Conservation (phyloP, 2,329 filamentous ascomycete species). For the Xylaria sp. region DNA sequence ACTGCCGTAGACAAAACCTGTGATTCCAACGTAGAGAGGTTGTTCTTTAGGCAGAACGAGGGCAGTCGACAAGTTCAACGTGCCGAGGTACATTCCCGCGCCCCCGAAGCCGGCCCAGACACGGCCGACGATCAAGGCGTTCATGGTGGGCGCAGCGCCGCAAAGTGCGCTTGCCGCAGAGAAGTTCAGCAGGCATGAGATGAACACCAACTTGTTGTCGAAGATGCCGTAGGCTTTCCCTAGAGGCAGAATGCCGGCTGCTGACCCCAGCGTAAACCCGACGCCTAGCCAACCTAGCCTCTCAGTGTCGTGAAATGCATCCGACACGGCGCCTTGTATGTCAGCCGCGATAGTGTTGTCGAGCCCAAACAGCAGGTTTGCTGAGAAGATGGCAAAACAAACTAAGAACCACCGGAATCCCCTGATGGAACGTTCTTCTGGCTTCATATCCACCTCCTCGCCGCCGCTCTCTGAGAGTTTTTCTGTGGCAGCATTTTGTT, state of each 20-base stretch:
- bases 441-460: too few species aligned
- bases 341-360: conserved; percentile 60
- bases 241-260: conserved; percentile 50
- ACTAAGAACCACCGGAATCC: conserved; percentile 54
- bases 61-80: background rate
- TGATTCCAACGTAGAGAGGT: conserved; percentile 45
- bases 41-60: conserved; percentile 30
- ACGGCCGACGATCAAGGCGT: conserved; percentile 44
- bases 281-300: conserved; percentile 55
- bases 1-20: conserved; percentile 50
- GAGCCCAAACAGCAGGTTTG: conserved; percentile 51
- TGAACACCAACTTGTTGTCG: conserved; percentile 55
- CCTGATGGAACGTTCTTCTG: too few species aligned
- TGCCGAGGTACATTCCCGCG: conserved; percentile 44
- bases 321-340: conserved; percentile 54
- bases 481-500: too few species aligned
- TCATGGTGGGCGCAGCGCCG: conserved; percentile 41
- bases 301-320: conserved; percentile 49
- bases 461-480: too few species aligned
- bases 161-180: conserved; percentile 52
- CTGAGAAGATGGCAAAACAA: conserved; percentile 17
- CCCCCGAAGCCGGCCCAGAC: conserved; percentile 25
- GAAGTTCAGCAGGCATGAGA: conserved; percentile 38
- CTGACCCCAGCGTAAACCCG: conserved; percentile 55
- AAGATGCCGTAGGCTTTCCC: conserved; percentile 47